Percentiles rank a stretch among this genome's conserved stretches.
Evolutionary conservation across 345 rosid genomes (phyloP).

Genomic region (Citrus trifoliata): DNA sequence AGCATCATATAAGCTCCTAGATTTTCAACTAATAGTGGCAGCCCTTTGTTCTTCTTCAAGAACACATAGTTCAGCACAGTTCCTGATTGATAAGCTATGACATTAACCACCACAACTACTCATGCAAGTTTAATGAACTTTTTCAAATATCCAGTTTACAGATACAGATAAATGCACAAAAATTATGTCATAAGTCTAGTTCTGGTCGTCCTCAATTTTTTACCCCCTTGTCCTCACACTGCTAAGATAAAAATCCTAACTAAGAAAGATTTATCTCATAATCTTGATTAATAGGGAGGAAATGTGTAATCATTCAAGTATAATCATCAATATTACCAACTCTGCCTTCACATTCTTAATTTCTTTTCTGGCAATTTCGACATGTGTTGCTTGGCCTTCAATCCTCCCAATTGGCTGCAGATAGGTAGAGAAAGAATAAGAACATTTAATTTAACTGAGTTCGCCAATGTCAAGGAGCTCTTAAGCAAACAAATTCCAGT

Average conservation of each 20-base stretch:
- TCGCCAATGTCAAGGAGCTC: background rate
- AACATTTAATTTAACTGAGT: background rate
- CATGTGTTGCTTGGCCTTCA: constrained; percentile 93
- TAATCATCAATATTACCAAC: constrained; percentile 51
- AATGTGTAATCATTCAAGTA: background rate
- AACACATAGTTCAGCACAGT: background rate
- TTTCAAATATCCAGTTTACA: no score
- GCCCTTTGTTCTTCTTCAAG: background rate
- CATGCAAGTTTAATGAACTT: no score
- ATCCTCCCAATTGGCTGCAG: constrained; percentile 84
- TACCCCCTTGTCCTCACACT: background rate
- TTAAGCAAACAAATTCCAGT: background rate
- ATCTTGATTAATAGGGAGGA: background rate
- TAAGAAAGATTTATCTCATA: background rate
- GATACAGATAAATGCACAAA: no score
- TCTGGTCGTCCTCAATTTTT: no score
- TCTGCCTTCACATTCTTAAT: constrained; percentile 61
- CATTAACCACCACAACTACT: no score
- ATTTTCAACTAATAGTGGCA: background rate
- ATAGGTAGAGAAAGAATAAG: constrained; percentile 19
- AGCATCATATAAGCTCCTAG: background rate
- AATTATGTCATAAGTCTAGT: no score
- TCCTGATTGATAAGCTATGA: no score
- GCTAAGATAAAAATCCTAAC: background rate
- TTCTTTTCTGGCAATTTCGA: constrained; percentile 75